These are phyloP conservation scores for Omphalea diandra DNA, from an alignment of 441 rosid genomes.

Conservation along the genomic window DNA sequence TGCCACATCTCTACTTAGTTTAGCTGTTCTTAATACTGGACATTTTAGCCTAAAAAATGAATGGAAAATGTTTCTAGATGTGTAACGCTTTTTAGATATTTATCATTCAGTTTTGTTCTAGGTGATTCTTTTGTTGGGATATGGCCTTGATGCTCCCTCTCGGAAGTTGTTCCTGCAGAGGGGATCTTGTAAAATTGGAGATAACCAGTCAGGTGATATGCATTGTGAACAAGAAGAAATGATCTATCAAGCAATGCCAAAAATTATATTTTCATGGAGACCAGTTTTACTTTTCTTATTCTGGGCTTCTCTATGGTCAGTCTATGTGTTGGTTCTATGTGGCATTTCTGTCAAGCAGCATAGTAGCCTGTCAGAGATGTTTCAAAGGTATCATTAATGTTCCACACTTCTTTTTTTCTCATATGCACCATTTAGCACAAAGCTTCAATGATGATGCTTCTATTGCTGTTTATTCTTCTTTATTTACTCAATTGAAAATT, in stretches of 20 bases:
- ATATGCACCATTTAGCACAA: slow-evolving; percentile 10
- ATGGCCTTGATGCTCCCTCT: slow-evolving; percentile 89
- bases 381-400: slow-evolving; percentile 55
- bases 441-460: neutral
- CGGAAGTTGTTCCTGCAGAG: slow-evolving; percentile 55
- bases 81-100: slow-evolving; percentile 5
- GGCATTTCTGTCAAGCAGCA: too few relatives aligned
- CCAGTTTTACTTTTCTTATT: slow-evolving; percentile 55
- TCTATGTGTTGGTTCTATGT: slow-evolving; percentile 65
- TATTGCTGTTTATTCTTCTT: neutral
- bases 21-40: neutral
- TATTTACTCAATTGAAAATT: neutral
- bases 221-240: slow-evolving; percentile 26
- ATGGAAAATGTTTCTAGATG: neutral
- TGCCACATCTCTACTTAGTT: slow-evolving; percentile 17
- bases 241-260: slow-evolving; percentile 28
- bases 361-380: too few relatives aligned
- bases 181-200: slow-evolving; percentile 30
- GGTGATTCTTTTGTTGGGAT: slow-evolving; percentile 72
- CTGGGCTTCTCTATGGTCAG: slow-evolving; percentile 72
- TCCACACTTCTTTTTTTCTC: neutral
- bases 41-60: slow-evolving; percentile 10
- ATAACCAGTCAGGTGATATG: slow-evolving; percentile 30
- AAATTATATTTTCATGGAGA: slow-evolving; percentile 53
- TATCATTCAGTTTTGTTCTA: slow-evolving; percentile 46